Conservation (phyloP, 164 flowering plant species). For the Liquidambar formosana region DNA sequence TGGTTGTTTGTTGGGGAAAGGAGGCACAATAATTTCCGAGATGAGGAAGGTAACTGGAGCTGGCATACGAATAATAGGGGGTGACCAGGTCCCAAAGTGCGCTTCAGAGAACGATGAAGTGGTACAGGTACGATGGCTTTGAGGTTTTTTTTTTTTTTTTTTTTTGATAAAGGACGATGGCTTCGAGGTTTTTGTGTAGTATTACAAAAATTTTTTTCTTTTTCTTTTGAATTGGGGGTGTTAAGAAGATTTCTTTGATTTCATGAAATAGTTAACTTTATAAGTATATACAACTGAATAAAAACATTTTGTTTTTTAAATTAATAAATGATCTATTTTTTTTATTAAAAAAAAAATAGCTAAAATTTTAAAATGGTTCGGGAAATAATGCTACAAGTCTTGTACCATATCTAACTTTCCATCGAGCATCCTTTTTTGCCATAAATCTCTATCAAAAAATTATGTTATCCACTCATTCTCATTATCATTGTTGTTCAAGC, state of each 20-base stretch:
- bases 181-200: too few relatives aligned
- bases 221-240: neutral
- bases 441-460: too few relatives aligned
- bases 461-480: too few relatives aligned
- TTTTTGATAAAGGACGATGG: neutral
- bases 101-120: slow-evolving; percentile 66
- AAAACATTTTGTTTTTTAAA: neutral
- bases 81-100: slow-evolving; percentile 78
- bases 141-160: neutral
- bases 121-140: slow-evolving; percentile 60
- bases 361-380: too few relatives aligned
- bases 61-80: slow-evolving; percentile 45
- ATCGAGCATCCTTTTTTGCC: too few relatives aligned
- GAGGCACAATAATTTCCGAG: slow-evolving; percentile 72
- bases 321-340: neutral
- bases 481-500: too few relatives aligned
- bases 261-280: too few relatives aligned
- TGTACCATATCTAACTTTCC: too few relatives aligned
- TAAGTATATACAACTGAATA: neutral
- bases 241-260: neutral
- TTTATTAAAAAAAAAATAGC: too few relatives aligned
- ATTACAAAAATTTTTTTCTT: neutral
- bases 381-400: too few relatives aligned
- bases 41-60: slow-evolving; percentile 78
- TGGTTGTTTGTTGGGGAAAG: slow-evolving; percentile 89